These are phyloP conservation scores for Lathyrus sativus DNA, from an alignment of 306 rosid genomes.

Conservation along the genomic window DNA sequence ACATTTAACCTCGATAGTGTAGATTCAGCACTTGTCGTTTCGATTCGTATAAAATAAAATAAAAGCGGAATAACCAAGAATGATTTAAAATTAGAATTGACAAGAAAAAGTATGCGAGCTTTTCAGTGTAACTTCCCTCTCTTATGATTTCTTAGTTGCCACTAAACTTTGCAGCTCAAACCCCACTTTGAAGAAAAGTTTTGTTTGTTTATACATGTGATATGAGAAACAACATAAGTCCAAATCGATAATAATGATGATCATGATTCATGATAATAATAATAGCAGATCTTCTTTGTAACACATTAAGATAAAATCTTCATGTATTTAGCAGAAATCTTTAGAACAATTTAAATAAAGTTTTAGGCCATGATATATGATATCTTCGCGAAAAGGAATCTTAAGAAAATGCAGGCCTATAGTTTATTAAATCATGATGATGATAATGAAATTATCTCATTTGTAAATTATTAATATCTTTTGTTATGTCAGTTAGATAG, in stretches of 20 bases:
- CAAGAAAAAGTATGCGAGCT: constrained; percentile 60
- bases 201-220: constrained; percentile 55
- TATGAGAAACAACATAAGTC: constrained; percentile 45
- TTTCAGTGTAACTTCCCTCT: constrained; percentile 56
- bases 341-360: neutral
- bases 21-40: neutral
- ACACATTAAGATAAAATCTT: constrained; percentile 33
- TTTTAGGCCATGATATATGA: constrained; percentile 15
- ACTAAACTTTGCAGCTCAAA: constrained; percentile 43
- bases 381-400: constrained; percentile 39
- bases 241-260: constrained; percentile 29
- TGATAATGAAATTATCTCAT: constrained; percentile 28
- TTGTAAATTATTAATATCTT: constrained; percentile 36
- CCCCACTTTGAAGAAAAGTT: constrained; percentile 47
- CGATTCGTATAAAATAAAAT: neutral
- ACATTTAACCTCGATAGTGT: constrained; percentile 43
- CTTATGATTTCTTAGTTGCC: constrained; percentile 61
- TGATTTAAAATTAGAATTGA: constrained; percentile 55
- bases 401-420: constrained; percentile 28
- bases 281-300: neutral
- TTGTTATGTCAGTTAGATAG: constrained; percentile 37
- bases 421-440: constrained; percentile 26
- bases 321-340: constrained; percentile 14
- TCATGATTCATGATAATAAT: neutral
- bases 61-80: constrained; percentile 17